Evolutionary conservation across 2,329 filamentous ascomycete species (phyloP).

Genomic region (Tolypocladium nubicola): DNA sequence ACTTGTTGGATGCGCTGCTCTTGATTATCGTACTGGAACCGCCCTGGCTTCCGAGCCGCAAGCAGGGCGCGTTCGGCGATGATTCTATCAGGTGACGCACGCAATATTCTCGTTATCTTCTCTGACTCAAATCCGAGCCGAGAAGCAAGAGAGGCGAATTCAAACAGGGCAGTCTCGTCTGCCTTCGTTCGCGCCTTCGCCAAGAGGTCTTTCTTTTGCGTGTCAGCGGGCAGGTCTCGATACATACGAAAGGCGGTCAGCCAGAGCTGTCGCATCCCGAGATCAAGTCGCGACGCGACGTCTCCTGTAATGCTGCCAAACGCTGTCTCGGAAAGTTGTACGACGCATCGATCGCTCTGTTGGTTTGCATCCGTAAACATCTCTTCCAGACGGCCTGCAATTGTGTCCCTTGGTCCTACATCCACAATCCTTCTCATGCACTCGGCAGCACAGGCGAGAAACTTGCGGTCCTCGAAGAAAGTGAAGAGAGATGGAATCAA

Average conservation of each 20-base stretch:
- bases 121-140: background rate
- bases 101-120: background rate
- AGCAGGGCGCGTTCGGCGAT: background rate
- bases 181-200: background rate
- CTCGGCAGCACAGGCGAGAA: background rate
- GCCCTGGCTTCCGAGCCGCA: background rate
- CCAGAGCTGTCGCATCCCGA: conserved; percentile 1
- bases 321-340: background rate
- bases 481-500: background rate
- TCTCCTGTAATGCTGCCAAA: background rate
- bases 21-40: background rate
- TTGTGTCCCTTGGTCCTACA: background rate
- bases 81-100: background rate
- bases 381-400: background rate
- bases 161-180: background rate
- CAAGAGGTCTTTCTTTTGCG: background rate
- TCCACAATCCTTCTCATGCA: background rate
- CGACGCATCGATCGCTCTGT: background rate
- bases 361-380: background rate
- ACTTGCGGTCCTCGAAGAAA: background rate
- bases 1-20: background rate
- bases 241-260: background rate
- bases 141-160: background rate
- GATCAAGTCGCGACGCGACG: background rate
- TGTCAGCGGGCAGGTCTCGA: background rate